A percentile compares a stretch with the other conserved stretches of the same genome.
Evolutionary conservation across 1,139 yeast genomes (phyloP).

Genomic region (Sugiyamaella paludigena): DNA sequence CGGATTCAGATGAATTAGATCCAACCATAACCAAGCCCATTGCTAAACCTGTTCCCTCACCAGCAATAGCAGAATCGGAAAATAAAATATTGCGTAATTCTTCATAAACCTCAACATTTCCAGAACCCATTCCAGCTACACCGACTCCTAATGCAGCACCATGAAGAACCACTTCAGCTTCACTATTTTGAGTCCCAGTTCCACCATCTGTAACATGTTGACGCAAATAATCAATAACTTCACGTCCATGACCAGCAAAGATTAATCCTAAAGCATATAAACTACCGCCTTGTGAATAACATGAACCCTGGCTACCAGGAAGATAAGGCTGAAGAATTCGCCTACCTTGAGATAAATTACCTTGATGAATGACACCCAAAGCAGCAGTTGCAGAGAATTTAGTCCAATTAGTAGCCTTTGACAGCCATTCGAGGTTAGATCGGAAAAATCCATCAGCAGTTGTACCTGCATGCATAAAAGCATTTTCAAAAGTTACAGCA

Average conservation of each 20-base stretch:
- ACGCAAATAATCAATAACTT: conserved; percentile 77
- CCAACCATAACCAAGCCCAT: conserved; percentile 98
- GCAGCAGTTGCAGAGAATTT: conserved; percentile 98
- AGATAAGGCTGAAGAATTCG: conserved; percentile 85
- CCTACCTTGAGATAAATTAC: conserved; percentile 88
- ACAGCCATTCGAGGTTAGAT: conserved; percentile 90
- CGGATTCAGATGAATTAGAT: conserved; percentile 60
- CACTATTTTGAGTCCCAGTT: conserved; percentile 51
- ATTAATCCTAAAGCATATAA: conserved; percentile 89
- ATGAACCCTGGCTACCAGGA: conserved; percentile 68
- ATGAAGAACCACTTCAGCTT: conserved; percentile 83
- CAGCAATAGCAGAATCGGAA: conserved; percentile 89
- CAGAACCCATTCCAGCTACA: conserved; percentile 95
- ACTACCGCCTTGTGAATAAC: conserved; percentile 93
- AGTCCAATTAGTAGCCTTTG: conserved; percentile 97
- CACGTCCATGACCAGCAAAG: conserved; percentile 95
- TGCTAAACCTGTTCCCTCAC: conserved; percentile 95
- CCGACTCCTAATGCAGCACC: conserved; percentile 97
- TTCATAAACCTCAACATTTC: conserved; percentile 70
- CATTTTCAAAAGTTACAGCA: conserved; percentile 93
- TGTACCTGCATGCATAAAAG: conserved; percentile 95
- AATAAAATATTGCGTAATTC: conserved; percentile 81
- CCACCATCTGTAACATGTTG: conserved; percentile 61
- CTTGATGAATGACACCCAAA: conserved; percentile 94
- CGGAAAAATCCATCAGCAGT: conserved; percentile 92